Percentiles rank a stretch among this genome's conserved stretches.
Evolutionary conservation across 352 stramenopile genomes (phyloP).

Genomic region (Phytophthora meadii): DNA sequence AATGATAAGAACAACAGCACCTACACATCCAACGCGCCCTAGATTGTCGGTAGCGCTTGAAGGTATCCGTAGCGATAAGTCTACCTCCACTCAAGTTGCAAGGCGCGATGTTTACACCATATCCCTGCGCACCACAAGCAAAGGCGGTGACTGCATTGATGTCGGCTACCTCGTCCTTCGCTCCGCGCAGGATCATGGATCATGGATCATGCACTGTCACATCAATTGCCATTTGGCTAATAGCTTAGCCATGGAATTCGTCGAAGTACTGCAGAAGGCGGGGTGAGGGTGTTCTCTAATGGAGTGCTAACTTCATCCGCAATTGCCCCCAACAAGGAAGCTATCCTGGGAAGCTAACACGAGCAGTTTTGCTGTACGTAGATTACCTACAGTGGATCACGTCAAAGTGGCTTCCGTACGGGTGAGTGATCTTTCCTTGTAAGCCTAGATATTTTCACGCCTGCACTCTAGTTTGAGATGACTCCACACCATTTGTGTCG

Average conservation of each 20-base stretch:
- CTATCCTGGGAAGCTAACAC: too few species aligned
- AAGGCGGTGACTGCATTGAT: not conserved
- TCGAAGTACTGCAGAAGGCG: too few species aligned
- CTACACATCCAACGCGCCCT: conserved; percentile 42
- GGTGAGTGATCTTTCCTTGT: not conserved
- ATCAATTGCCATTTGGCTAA: conserved; percentile 33
- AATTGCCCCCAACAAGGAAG: too few species aligned
- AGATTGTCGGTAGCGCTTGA: conserved; percentile 36
- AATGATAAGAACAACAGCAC: conserved; percentile 40
- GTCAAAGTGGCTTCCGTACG: not conserved
- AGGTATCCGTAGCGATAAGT: too few species aligned
- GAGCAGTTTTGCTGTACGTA: not conserved
- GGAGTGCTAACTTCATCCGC: too few species aligned
- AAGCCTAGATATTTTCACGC: conserved; percentile 1
- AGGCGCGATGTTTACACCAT: not conserved
- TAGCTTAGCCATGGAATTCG: conserved; percentile 1
- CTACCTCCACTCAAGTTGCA: too few species aligned
- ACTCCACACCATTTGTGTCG: too few species aligned
- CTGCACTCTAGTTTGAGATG: not conserved
- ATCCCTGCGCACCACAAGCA: too few species aligned
- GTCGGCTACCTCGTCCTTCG: conserved; percentile 32
- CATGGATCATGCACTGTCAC: conserved; percentile 29
- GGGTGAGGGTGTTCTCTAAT: too few species aligned
- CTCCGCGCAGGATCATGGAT: conserved; percentile 28
- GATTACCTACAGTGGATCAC: not conserved